Percentiles rank a stretch among this genome's conserved stretches.
Conservation (phyloP, 1,284 basidiomycete species). For the Cystodermella granulosa region DNA sequence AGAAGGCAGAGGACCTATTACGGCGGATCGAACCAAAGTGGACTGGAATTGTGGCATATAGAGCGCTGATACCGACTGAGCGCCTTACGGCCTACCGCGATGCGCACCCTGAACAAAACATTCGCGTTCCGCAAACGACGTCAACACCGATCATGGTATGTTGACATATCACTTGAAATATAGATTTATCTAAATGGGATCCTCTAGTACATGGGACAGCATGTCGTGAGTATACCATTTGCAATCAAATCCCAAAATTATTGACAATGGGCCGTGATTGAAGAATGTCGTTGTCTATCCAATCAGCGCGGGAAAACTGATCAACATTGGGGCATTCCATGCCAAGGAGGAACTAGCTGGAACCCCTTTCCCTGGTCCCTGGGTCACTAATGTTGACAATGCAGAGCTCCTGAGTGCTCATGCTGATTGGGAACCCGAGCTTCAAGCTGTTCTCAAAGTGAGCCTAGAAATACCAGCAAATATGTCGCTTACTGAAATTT, state of each 20-base stretch:
- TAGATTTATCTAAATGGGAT: conserved; percentile 1
- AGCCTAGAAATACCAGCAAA: background rate
- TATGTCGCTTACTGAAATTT: background rate
- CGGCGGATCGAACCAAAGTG: conserved; percentile 19
- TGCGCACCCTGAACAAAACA: conserved; percentile 19
- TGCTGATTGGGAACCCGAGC: conserved; percentile 25
- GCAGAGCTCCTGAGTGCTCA: conserved; percentile 19
- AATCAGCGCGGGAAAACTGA: conserved; percentile 23
- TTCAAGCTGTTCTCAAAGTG: conserved; percentile 22
- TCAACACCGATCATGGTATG: conserved; percentile 25
- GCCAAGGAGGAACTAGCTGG: conserved; percentile 22
- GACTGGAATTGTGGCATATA: conserved; percentile 28
- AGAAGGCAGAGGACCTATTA: conserved; percentile 15
- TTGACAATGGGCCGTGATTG: background rate
- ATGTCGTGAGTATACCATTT: conserved; percentile 13
- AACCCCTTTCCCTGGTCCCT: conserved; percentile 17
- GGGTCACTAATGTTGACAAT: conserved; percentile 21
- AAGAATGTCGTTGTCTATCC: conserved; percentile 30
- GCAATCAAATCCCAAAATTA: background rate
- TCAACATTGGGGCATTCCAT: conserved; percentile 29
- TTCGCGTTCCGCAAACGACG: conserved; percentile 18
- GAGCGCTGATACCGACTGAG: conserved; percentile 22
- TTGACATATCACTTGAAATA: conserved; percentile 6
- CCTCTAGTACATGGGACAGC: conserved; percentile 25
- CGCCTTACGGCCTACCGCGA: conserved; percentile 19